Evolutionary conservation across 1,139 yeast genomes (phyloP), one percentile per base, ranked within the genome.

Genomic region (Yamadazyma spencermartinsiae): DNA sequence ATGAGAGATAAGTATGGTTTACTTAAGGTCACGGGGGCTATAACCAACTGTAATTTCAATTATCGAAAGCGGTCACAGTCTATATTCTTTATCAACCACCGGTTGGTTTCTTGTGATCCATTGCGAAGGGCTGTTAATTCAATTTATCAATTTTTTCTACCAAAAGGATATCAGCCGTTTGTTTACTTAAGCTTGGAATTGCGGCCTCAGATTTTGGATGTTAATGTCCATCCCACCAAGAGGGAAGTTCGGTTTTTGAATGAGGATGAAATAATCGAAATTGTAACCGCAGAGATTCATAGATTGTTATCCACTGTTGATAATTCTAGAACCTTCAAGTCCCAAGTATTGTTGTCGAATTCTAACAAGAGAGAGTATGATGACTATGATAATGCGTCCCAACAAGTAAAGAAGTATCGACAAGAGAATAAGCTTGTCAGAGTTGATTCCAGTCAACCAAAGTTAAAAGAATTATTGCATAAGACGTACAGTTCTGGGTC

Each of bases 171-270:
- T 34, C 80, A 75, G 46, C 86, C 96, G 0, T 92, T 92, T 56
- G 73, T 87, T 1, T 92, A 89, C 59, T 47, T 92, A 38, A 73
- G 87, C 34, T 57, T 92, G 16, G 68, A 69, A 27, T 79, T 92
- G 4, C 67, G 72, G 14, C 86, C 97, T 0, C 66, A 64, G 24
- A 82, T 83, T 43, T 70, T 92, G 11, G 99, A 92, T 57, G 98
- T 92, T 9, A 92, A 92, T 57, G 82, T 94, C 8, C 98, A 94
- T 55, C 99, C 99, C 0, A 92, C 98, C 0, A 92, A 92, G 52
- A 72, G 94, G 38, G 98, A 92, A 52, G 98, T 94, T 1, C 63
- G 95, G 36, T 89, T 94, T 56, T 64, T 92, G 26, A 62, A 81
- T 55, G 98, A 94, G 53, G 95, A 86, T 38, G 98, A 89, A 54